Evolutionary conservation across 495 filamentous ascomycete species (phyloP).

Genomic region (Podospora conica): DNA sequence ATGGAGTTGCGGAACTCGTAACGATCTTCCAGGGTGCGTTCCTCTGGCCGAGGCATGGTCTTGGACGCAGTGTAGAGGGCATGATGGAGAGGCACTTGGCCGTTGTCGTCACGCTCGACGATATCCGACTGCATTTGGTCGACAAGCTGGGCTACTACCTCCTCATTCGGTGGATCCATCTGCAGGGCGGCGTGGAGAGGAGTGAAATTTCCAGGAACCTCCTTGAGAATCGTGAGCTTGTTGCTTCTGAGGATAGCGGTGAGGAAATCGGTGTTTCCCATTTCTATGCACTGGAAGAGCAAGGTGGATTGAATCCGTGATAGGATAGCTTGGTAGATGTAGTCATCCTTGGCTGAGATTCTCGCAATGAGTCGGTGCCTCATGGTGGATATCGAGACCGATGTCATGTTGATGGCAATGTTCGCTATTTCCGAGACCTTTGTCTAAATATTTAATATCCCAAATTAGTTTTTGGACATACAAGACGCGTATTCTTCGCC

Average conservation of each 20-base stretch:
- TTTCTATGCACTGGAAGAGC: conserved; percentile 1
- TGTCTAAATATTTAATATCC: too few species aligned
- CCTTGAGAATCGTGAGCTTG: neutral
- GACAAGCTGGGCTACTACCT: conserved; percentile 5
- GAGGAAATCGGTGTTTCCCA: neutral
- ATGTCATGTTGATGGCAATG: conserved; percentile 1
- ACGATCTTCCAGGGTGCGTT: neutral
- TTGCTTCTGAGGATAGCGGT: neutral
- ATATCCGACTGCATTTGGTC: conserved; percentile 4
- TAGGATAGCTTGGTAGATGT: conserved; percentile 8
- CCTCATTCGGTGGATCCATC: conserved; percentile 3
- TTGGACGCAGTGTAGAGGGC: neutral
- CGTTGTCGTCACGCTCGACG: conserved; percentile 3
- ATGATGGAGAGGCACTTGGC: conserved; percentile 11
- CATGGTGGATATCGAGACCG: conserved; percentile 1
- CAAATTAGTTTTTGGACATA: too few species aligned
- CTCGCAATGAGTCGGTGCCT: conserved; percentile 6
- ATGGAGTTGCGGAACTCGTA: conserved; percentile 1
- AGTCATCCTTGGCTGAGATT: conserved; percentile 3
- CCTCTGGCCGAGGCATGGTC: too few species aligned
- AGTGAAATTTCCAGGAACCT: conserved; percentile 1
- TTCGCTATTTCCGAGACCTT: too few species aligned
- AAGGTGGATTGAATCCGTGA: conserved; percentile 1
- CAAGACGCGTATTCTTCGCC: neutral
- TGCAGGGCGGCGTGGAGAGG: conserved; percentile 8